Percentiles rank a stretch among this genome's conserved stretches.
phyloP scores from a whole-genome alignment of 1,284 basidiomycete genomes.

The Moesziomyces antarcticus region DNA sequence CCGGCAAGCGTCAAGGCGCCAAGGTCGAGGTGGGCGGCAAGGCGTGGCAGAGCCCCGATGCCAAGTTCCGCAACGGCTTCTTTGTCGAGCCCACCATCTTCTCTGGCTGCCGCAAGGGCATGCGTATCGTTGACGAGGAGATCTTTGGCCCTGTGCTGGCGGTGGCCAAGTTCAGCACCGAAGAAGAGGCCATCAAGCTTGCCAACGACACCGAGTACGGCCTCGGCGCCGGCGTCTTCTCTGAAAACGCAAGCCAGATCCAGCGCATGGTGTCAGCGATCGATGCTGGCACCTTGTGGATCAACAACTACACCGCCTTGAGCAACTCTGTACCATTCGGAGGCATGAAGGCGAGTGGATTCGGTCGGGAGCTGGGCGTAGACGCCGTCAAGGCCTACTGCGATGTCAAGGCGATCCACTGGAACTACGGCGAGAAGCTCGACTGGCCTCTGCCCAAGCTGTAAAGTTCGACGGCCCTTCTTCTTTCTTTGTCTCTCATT shows the following conservation, averaged over 20 bases:
- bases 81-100: conserved; percentile 71
- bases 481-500: background rate
- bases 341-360: conserved; percentile 57
- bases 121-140: conserved; percentile 76
- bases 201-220: conserved; percentile 87
- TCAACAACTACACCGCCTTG: conserved; percentile 72
- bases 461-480: background rate
- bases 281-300: conserved; percentile 83
- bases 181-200: conserved; percentile 75
- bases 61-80: conserved; percentile 71
- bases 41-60: conserved; percentile 22
- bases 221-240: conserved; percentile 85
- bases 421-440: conserved; percentile 23
- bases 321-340: conserved; percentile 50
- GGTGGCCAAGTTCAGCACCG: conserved; percentile 68
- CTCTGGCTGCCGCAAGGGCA: conserved; percentile 74
- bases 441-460: conserved; percentile 26
- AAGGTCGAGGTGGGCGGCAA: conserved; percentile 79
- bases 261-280: conserved; percentile 80
- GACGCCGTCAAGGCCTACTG: conserved; percentile 74
- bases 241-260: conserved; percentile 62
- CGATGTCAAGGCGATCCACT: conserved; percentile 61
- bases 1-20: conserved; percentile 82
- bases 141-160: conserved; percentile 81
- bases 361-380: conserved; percentile 57